A percentile compares a stretch with the other conserved stretches of the same genome.
These are phyloP conservation scores for Mortierella sp. DNA, from an alignment of 371 early-diverging fungal genomes.

Conservation along the genomic window DNA sequence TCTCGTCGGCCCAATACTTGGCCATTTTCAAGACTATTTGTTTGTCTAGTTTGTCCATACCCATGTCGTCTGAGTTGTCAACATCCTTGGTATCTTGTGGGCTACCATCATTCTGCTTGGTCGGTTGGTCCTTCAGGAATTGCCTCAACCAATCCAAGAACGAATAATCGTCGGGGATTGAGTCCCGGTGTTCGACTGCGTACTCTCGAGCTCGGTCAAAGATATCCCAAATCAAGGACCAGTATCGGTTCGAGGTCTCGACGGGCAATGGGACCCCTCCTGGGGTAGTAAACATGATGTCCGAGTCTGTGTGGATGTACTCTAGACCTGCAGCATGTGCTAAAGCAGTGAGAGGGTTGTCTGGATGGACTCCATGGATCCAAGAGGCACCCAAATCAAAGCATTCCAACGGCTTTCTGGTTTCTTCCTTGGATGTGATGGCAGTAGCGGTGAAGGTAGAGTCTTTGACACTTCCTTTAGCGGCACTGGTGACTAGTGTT, in stretches of 20 bases:
- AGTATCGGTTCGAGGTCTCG: constrained; percentile 31
- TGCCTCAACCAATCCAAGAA: constrained; percentile 32
- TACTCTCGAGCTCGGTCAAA: constrained; percentile 33
- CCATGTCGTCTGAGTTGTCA: constrained; percentile 4
- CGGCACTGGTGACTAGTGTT: not conserved
- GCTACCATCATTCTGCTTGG: not conserved
- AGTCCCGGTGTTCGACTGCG: constrained; percentile 21
- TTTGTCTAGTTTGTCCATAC: constrained; percentile 18
- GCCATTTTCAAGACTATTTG: constrained; percentile 17
- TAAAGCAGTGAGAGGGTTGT: constrained; percentile 25
- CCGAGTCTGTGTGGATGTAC: constrained; percentile 35
- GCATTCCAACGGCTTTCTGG: not conserved
- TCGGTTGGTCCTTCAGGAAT: constrained; percentile 9
- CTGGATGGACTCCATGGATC: constrained; percentile 43
- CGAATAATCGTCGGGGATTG: constrained; percentile 29
- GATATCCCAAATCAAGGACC: constrained; percentile 45
- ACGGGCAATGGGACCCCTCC: not conserved
- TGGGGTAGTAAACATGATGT: constrained; percentile 22
- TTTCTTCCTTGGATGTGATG: not conserved
- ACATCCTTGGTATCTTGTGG: constrained; percentile 17
- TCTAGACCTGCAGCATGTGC: constrained; percentile 20
- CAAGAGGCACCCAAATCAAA: constrained; percentile 52
- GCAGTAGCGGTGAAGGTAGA: not conserved
- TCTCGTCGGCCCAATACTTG: constrained; percentile 49
- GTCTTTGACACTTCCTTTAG: not conserved